Percentiles rank a stretch among this genome's conserved stretches.
phyloP scores from a whole-genome alignment of 2,329 filamentous ascomycete genomes.

The Pseudogymnoascus sp. region DNA sequence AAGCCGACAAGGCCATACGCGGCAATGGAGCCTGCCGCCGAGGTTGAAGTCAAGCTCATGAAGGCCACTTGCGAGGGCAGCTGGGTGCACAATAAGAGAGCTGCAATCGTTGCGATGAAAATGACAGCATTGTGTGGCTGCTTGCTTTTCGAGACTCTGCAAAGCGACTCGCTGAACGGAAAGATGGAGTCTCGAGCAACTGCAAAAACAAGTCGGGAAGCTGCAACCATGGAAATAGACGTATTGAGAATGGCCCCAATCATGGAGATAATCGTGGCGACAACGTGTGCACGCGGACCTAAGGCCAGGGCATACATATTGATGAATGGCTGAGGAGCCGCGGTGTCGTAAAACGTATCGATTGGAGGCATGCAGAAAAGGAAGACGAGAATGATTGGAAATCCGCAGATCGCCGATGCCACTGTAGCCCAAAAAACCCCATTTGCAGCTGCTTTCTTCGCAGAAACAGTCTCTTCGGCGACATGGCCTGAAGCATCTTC shows the following conservation, averaged over 20 bases:
- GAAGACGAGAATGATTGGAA: slow-evolving; percentile 29
- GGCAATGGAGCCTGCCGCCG: slow-evolving; percentile 14
- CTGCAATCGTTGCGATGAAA: slow-evolving; percentile 13
- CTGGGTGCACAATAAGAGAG: slow-evolving; percentile 15
- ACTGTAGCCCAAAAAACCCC: slow-evolving; percentile 30
- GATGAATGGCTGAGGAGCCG: slow-evolving; percentile 27
- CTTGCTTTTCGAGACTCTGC: slow-evolving; percentile 14
- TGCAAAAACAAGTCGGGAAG: slow-evolving; percentile 14
- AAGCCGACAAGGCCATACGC: slow-evolving; percentile 15
- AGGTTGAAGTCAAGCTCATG: slow-evolving; percentile 12
- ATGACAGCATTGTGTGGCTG: slow-evolving; percentile 16
- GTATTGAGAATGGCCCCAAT: slow-evolving; percentile 18
- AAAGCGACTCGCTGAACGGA: slow-evolving; percentile 13
- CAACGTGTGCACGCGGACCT: slow-evolving; percentile 18
- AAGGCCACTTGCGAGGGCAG: slow-evolving; percentile 16
- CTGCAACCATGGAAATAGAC: slow-evolving; percentile 16
- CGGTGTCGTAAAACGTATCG: slow-evolving; percentile 28
- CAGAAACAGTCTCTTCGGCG: slow-evolving; percentile 29
- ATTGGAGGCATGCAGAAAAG: slow-evolving; percentile 31
- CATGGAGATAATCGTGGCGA: slow-evolving; percentile 18
- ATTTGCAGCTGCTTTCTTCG: slow-evolving; percentile 29
- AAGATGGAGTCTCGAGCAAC: slow-evolving; percentile 15
- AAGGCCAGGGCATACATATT: slow-evolving; percentile 19
- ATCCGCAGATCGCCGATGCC: slow-evolving; percentile 27
- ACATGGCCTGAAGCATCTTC: slow-evolving; percentile 30